Evolutionary conservation across 2,329 filamentous ascomycete species (phyloP), one percentile per base, ranked within the genome.

Genomic region (Curvularia sp.): DNA sequence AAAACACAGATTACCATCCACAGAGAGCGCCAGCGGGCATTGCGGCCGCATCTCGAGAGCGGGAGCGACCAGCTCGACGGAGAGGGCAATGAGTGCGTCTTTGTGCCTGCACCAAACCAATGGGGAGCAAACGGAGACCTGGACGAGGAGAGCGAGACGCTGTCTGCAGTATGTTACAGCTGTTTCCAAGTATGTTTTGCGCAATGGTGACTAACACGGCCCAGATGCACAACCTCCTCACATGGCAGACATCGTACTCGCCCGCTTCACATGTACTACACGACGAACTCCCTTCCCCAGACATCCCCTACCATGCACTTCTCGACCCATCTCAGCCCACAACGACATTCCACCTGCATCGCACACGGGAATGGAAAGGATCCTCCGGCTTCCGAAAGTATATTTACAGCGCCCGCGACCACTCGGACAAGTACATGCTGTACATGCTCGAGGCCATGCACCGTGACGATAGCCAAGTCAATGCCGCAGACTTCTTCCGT

Each of bases 111-210:
- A 22, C 73, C 74, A n/a, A 77, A 75, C 46, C 73, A 75, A 54
- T 76, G 73, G 73, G 73, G 74, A 8, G 74, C 72, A 2, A 75
- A 76, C 24, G 73, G 74, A 13, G 74, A 77, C 46, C 56, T 77
- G 33, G 73, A 77, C 47, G 74, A 77, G 60, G 73, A 75, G 64
- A 76, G 73, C 46, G 73, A 74, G 46, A 75, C 71, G 30, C 54
- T 77, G 41, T 75, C 72, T 44, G 73, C 74, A 22, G 74, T 76
- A 62, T 39, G 74, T 70, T 43, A 28, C 6, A 31, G 3, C 9
- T 47, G 22, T 7, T n/a, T 26, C 15, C 49, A 12, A 26, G 12
- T 22, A 18, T 8, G 28, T 20, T 15, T 15, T 24, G 49, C 7
- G 49, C 10, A 51, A 10, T 22, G 9, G 12, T 35, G 22, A 31